phyloP scores from a whole-genome alignment of 805 yeast genomes.

The Starmerella vaccinii region DNA sequence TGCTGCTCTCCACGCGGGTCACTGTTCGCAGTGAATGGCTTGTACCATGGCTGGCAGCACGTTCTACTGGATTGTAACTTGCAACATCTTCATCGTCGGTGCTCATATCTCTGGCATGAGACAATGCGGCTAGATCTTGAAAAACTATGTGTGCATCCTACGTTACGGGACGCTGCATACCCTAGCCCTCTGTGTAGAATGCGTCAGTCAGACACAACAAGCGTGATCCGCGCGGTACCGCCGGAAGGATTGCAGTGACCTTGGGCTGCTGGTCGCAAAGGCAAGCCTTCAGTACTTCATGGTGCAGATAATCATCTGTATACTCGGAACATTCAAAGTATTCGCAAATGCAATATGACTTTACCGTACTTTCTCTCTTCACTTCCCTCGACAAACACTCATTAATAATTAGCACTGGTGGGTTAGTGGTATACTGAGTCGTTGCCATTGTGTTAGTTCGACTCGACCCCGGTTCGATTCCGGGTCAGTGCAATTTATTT shows the following conservation, averaged over 20 bases:
- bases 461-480: constrained; percentile 98
- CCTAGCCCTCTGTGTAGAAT: no score
- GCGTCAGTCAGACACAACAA: no score
- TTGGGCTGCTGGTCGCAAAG: no score
- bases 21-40: not conserved
- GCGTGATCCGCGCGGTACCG: no score
- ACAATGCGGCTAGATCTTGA: not conserved
- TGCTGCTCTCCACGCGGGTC: not conserved
- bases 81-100: not conserved
- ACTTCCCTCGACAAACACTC: not conserved
- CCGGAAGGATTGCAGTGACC: no score
- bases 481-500: constrained; percentile 86
- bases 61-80: not conserved
- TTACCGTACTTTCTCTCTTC: not conserved
- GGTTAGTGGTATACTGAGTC: constrained; percentile 25
- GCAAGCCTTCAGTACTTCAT: no score
- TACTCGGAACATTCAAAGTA: no score
- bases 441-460: constrained; percentile 17
- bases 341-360: no score
- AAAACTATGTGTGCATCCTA: not conserved
- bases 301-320: no score
- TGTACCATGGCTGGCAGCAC: not conserved
- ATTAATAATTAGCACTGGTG: constrained; percentile 17
- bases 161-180: not conserved
- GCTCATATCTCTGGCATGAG: not conserved